These are phyloP conservation scores for Friedmanniomyces simplex DNA, from an alignment of 495 filamentous ascomycete species.

Conservation along the genomic window DNA sequence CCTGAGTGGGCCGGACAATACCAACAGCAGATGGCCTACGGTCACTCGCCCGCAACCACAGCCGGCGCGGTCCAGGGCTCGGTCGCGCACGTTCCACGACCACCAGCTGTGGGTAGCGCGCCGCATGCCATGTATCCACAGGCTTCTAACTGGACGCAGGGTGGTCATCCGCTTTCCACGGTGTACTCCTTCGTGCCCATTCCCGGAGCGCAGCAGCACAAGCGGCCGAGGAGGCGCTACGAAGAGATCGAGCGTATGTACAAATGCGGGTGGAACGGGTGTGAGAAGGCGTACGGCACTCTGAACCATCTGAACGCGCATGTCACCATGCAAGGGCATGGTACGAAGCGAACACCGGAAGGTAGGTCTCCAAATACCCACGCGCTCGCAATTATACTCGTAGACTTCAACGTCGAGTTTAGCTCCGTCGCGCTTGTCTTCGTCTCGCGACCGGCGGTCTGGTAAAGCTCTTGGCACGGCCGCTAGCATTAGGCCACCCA, in stretches of 20 bases:
- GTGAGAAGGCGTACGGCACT: constrained; percentile 95
- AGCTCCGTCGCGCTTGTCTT: constrained; percentile 15
- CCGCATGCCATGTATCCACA: neutral
- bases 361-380: constrained; percentile 46
- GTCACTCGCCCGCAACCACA: constrained; percentile 46
- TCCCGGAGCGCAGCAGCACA: constrained; percentile 93
- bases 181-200: constrained; percentile 99
- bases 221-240: constrained; percentile 85
- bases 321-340: constrained; percentile 96
- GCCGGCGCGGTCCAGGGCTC: constrained; percentile 27
- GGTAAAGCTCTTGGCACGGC: constrained; percentile 2
- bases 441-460: constrained; percentile 14
- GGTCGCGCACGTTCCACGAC: constrained; percentile 29
- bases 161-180: constrained; percentile 41
- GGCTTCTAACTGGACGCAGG: constrained; percentile 22
- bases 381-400: neutral
- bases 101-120: constrained; percentile 29
- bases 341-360: constrained; percentile 87
- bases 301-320: constrained; percentile 95
- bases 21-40: constrained; percentile 37
- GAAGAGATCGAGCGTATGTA: constrained; percentile 99
- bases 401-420: neutral
- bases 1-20: constrained; percentile 72
- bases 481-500: constrained; percentile 10
- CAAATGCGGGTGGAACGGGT: constrained; percentile 97